Conservation (phyloP, 140 eudicot species). For the Bidens hawaiensis region DNA sequence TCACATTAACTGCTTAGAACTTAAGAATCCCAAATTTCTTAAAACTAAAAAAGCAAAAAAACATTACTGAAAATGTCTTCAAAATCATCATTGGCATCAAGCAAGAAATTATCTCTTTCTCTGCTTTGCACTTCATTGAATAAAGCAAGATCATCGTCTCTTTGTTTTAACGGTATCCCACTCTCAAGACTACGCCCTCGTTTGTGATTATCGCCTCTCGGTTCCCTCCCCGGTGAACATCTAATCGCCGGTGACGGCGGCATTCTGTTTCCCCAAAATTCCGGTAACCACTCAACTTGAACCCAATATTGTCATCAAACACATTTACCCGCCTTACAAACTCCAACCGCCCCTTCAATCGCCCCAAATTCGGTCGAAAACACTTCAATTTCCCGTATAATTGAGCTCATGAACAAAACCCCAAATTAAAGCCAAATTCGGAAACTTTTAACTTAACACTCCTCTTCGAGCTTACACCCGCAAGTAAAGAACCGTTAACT, state of each 20-base stretch:
- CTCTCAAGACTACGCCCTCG: conserved; percentile 75
- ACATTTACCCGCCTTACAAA: not conserved
- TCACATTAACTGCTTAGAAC: too few species aligned
- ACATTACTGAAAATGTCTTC: conserved; percentile 66
- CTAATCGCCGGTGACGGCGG: conserved; percentile 73
- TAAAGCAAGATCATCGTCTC: conserved; percentile 76
- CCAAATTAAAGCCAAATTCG: conserved; percentile 10
- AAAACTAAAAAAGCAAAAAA: not conserved
- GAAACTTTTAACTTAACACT: not conserved
- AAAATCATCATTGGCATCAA: conserved; percentile 52
- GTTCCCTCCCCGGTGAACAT: conserved; percentile 56
- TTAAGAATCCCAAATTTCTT: not conserved
- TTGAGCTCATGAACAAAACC: conserved; percentile 5
- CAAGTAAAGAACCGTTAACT: conserved; percentile 18
- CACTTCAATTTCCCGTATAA: conserved; percentile 6
- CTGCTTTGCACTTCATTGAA: conserved; percentile 69
- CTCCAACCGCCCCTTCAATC: conserved; percentile 4
- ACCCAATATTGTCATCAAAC: not conserved
- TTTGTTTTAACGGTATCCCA: conserved; percentile 38
- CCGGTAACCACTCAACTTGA: not conserved
- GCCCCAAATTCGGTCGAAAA: conserved; percentile 3
- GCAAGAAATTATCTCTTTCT: conserved; percentile 66
- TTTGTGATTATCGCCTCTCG: conserved; percentile 58
- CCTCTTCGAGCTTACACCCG: not conserved
- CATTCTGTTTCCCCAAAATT: conserved; percentile 33